Evolutionary conservation across 2,329 filamentous ascomycete species (phyloP), one percentile per base, ranked within the genome.

Genomic region (Clarireedia homoeocarpa): DNA sequence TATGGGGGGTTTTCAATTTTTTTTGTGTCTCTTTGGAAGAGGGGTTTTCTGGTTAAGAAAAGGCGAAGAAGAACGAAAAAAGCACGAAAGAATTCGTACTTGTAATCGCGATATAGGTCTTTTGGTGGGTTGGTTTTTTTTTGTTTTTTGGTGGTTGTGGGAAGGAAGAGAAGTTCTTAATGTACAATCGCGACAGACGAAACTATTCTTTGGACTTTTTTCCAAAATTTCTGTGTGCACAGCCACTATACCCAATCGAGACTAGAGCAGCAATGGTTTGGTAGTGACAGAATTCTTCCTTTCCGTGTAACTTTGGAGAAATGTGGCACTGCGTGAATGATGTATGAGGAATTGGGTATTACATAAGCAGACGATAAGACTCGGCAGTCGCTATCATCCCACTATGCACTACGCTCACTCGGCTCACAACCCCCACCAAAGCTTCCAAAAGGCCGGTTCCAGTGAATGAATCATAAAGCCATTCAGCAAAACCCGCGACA

Each of bases 1-100:
- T 63, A 65, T 66, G 67, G 62, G 63, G 58, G 59, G 60, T 71
- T 70, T 71, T 71, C 67, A 69, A 70, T 58, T 69, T 71, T 71
- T 71, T 71, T 71, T 70, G 61, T 57, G 57, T 65, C 64, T 67
- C 64, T 66, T 57, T 58, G 52, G 63, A 66, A 55, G 52, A 55
- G 52, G 63, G 60, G 53, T 67, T 70, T 70, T 69, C 55, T 66
- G 61, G 59, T 62, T 65, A 59, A 53, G 64, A 65, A 62, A 63
- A 60, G 65, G 67, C 58, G 64, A 66, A 61, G 65, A 68, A 66
- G 63, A 69, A 69, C 66, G 66, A 67, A 68, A 70, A 46, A 62
- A 67, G 67, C 65, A 56, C 69, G 66, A 61, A 58, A 30, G 48
- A 36, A 14, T 57, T 67, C 66, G 67, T 66, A 65, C 67, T 69